These are phyloP conservation scores for Scutellaria barbata DNA, from an alignment of 257 asterid genomes.

Conservation along the genomic window DNA sequence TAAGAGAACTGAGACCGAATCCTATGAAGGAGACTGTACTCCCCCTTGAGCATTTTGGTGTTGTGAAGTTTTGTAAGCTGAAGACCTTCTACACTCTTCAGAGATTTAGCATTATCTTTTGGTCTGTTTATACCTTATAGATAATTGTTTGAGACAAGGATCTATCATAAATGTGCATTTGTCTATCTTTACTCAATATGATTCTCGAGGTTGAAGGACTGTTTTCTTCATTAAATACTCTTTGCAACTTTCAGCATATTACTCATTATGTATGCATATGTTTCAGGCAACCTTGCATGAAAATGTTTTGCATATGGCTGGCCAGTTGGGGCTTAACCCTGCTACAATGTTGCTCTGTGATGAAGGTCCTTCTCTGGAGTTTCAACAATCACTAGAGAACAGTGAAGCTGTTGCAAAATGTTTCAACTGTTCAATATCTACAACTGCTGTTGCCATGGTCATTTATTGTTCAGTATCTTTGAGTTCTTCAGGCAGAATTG, in stretches of 20 bases:
- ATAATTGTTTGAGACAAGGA: not conserved
- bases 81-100: not conserved
- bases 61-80: constrained; percentile 12
- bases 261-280: constrained; percentile 30
- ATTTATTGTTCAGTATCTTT: constrained; percentile 76
- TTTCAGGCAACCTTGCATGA: constrained; percentile 86
- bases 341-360: constrained; percentile 82
- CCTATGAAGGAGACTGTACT: not conserved
- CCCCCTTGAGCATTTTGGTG: constrained; percentile 14
- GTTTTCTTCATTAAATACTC: not conserved
- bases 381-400: constrained; percentile 72
- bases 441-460: constrained; percentile 60
- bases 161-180: too few species aligned
- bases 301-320: constrained; percentile 88
- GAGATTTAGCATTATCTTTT: constrained; percentile 3
- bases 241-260: constrained; percentile 26
- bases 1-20: constrained; percentile 14
- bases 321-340: constrained; percentile 95
- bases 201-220: not conserved
- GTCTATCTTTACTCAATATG: not conserved
- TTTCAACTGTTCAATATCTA: constrained; percentile 73
- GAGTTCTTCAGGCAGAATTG: constrained; percentile 56
- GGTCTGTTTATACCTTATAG: constrained; percentile 5
- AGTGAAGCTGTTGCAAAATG: constrained; percentile 82
- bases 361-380: constrained; percentile 68